phyloP scores from a whole-genome alignment of 129 eudicot species.

The Apium graveolens region DNA sequence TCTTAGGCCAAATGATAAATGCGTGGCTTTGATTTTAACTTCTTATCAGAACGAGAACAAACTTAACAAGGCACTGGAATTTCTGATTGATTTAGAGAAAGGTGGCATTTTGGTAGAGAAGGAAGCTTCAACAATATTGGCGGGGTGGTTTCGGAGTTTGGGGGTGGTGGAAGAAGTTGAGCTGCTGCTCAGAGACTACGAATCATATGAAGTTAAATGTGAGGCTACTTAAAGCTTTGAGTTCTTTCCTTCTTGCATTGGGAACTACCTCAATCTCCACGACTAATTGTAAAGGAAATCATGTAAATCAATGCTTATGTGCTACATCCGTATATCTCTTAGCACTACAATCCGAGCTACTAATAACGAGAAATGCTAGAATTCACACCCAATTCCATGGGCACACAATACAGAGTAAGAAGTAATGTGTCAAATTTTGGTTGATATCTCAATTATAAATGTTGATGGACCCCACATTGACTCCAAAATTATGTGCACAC shows the following conservation, averaged over 20 bases:
- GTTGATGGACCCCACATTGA: no score
- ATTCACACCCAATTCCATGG: no score
- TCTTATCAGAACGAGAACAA: constrained; percentile 64
- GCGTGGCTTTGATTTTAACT: constrained; percentile 60
- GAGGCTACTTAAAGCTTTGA: neutral
- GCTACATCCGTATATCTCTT: neutral
- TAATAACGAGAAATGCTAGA: no score
- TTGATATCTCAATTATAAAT: no score
- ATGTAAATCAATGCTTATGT: neutral
- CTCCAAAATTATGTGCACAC: no score
- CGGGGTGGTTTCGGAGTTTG: constrained; percentile 62
- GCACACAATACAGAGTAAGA: no score
- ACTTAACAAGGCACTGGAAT: constrained; percentile 60
- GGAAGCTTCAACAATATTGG: constrained; percentile 72
- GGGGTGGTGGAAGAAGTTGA: constrained; percentile 91
- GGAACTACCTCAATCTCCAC: neutral
- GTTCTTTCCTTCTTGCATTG: neutral
- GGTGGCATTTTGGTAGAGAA: constrained; percentile 56
- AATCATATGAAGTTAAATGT: constrained; percentile 17
- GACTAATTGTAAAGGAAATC: neutral
- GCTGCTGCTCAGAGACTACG: constrained; percentile 53
- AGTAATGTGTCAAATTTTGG: no score
- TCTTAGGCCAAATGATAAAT: constrained; percentile 63
- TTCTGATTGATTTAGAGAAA: constrained; percentile 58
- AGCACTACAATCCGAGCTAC: no score